A percentile compares a stretch with the other conserved stretches of the same genome.
Evolutionary conservation across 78 protist genomes (phyloP).

Genomic region (Polysphondylium violaceum): DNA sequence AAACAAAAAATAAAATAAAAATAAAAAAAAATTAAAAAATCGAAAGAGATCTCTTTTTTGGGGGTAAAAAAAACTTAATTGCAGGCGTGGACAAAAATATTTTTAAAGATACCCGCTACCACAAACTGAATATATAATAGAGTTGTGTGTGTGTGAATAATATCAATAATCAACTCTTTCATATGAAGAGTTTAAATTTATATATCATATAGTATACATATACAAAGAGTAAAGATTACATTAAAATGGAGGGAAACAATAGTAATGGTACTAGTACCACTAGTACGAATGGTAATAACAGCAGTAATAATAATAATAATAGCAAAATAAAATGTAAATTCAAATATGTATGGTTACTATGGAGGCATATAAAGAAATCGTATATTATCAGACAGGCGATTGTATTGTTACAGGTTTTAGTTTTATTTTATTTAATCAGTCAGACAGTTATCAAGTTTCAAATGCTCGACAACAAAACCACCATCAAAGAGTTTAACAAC

Average conservation of each 20-base stretch:
- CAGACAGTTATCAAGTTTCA: slow-evolving; percentile 53
- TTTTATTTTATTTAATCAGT: slow-evolving; percentile 5
- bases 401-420: slow-evolving; percentile 24
- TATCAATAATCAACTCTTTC: no score
- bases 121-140: no score
- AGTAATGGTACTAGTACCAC: neutral
- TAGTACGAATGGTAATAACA: slow-evolving; percentile 15
- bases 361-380: slow-evolving; percentile 18
- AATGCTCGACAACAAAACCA: slow-evolving; percentile 68
- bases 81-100: no score
- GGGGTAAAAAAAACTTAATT: no score
- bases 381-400: slow-evolving; percentile 16
- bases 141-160: no score
- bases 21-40: no score
- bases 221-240: neutral
- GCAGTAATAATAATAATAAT: neutral
- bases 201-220: neutral
- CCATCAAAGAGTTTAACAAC: slow-evolving; percentile 25
- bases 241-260: neutral
- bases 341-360: neutral
- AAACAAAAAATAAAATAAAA: no score
- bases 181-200: no score
- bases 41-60: no score
- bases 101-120: no score
- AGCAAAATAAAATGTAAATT: neutral